These are phyloP conservation scores for Emergomyces pasteurianus DNA, from an alignment of 2,329 filamentous ascomycete genomes.

Conservation along the genomic window DNA sequence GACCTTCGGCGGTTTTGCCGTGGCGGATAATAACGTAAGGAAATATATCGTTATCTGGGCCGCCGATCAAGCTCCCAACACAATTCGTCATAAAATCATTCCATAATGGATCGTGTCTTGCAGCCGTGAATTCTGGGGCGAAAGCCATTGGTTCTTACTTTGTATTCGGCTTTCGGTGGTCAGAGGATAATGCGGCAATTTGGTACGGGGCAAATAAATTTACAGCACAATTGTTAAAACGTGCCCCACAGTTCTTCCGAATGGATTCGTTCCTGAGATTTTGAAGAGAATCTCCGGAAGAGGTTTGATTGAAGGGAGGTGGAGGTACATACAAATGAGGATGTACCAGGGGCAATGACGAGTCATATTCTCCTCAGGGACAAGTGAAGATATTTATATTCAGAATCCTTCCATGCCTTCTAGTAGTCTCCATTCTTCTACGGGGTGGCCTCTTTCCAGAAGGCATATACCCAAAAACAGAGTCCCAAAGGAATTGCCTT, in stretches of 20 bases:
- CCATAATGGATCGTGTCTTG: not conserved
- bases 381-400: not conserved
- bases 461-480: not conserved
- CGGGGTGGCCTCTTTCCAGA: not conserved
- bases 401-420: not conserved
- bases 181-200: not conserved
- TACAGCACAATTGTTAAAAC: not conserved
- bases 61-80: not conserved
- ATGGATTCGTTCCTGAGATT: not conserved
- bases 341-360: not conserved
- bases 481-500: not conserved
- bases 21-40: not conserved
- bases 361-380: not conserved
- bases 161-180: not conserved
- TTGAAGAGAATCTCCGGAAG: not conserved
- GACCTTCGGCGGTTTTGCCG: not conserved
- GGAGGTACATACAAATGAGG: not conserved
- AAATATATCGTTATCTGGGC: not conserved
- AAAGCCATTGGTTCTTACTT: not conserved
- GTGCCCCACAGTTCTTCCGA: not conserved
- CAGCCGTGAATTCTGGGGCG: not conserved
- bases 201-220: not conserved
- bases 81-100: not conserved
- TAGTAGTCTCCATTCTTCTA: not conserved
- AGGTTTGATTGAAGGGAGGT: not conserved